Conservation (phyloP, 1,284 basidiomycete genomes). For the Ustilago cynodontis region DNA sequence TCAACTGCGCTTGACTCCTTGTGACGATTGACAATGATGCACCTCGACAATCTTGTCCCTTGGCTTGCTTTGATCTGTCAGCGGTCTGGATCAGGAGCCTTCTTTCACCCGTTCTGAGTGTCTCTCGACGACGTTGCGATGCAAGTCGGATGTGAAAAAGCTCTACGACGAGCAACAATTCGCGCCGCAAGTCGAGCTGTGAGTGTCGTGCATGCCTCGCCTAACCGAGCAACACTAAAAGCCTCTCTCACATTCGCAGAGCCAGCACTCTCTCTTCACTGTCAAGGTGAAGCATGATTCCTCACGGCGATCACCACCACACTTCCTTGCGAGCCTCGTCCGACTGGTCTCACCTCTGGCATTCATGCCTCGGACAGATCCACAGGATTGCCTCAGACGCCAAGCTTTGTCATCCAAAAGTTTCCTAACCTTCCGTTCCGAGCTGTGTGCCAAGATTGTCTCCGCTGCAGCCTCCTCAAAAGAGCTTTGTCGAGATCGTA, state of each 20-base stretch:
- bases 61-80: not conserved
- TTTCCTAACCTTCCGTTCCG: not conserved
- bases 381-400: not conserved
- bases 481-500: not conserved
- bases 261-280: too few relatives aligned
- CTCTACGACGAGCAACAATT: not conserved
- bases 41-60: not conserved
- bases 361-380: not conserved
- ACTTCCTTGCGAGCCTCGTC: not conserved
- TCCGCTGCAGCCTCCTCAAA: not conserved
- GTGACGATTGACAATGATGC: constrained; percentile 2
- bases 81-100: not conserved
- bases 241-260: not conserved
- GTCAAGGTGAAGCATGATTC: too few relatives aligned
- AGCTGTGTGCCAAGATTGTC: constrained; percentile 1
- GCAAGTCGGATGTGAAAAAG: not conserved
- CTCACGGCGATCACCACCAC: not conserved
- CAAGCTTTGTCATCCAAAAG: not conserved
- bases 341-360: not conserved
- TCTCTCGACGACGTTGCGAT: too few relatives aligned
- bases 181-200: constrained; percentile 3
- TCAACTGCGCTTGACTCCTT: not conserved
- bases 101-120: not conserved
- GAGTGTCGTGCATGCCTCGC: constrained; percentile 6
- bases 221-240: not conserved